These are phyloP conservation scores for Comarum palustre DNA, from an alignment of 306 rosid genomes.

Conservation along the genomic window DNA sequence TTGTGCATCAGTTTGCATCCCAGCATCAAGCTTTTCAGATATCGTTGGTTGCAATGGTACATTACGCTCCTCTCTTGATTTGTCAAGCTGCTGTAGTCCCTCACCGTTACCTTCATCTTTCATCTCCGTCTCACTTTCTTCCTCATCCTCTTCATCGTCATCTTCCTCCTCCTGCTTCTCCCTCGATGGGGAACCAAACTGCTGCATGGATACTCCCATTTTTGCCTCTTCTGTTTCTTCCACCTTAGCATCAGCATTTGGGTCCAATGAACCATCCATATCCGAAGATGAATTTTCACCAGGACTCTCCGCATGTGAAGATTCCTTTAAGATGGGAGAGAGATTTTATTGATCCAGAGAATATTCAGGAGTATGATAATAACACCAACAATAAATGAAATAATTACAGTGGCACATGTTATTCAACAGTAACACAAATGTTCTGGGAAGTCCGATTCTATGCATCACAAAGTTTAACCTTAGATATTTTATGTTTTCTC, in stretches of 20 bases:
- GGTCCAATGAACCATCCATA: slow-evolving; percentile 53
- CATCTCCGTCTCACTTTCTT: slow-evolving; percentile 50
- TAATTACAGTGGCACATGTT: neutral
- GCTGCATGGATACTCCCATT: slow-evolving; percentile 51
- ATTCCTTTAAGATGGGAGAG: slow-evolving; percentile 37
- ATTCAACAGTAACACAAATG: neutral
- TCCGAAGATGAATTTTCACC: slow-evolving; percentile 77
- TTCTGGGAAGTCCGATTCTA: neutral
- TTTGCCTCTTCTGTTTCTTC: slow-evolving; percentile 47
- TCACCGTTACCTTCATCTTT: slow-evolving; percentile 43
- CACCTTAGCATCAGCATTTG: slow-evolving; percentile 47
- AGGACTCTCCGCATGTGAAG: slow-evolving; percentile 58
- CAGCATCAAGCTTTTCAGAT: slow-evolving; percentile 34
- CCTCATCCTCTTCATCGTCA: slow-evolving; percentile 50
- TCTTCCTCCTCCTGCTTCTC: slow-evolving; percentile 44
- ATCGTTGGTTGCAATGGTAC: slow-evolving; percentile 19
- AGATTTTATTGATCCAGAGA: slow-evolving; percentile 11
- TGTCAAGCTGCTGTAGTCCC: slow-evolving; percentile 42
- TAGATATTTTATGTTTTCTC: neutral
- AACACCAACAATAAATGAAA: neutral
- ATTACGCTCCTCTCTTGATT: slow-evolving; percentile 26
- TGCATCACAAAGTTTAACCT: neutral
- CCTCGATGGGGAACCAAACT: slow-evolving; percentile 35
- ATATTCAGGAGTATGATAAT: slow-evolving; percentile 10
- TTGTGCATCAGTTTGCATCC: slow-evolving; percentile 29